Base-by-base conservation (phyloP, 306 rosid genomes). In the Trifolium dubium region DNA sequence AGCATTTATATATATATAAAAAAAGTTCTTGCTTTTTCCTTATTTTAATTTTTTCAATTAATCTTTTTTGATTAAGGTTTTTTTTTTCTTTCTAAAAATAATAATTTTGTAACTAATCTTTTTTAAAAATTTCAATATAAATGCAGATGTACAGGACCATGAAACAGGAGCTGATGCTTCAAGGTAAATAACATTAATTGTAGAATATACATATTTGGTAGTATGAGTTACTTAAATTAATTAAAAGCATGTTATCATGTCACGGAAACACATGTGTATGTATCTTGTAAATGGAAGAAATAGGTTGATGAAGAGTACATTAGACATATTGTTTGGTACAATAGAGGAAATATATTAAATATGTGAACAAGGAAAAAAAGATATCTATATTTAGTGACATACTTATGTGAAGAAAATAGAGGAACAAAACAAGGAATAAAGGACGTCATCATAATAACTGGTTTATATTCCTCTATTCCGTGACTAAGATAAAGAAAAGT, bases 311-410 rank as follows among this genome's bases (percentile, higher is more conserved):
- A 69, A 70, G 17, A 64, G 14, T 13, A 55, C 17, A 47, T 81
- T 75, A 64, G 84, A 81, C 74, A 71, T 75, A 63, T 81, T 81
- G 84, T 64, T 81, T 76, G 84, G 78, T 64, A 71, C 84, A 81
- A 64, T 76, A 23, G 51, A 47, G 81, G 84, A 76, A 81, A 80
- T 23, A 23, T 23, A 23, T 46, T 55, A 35, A 40, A 70, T 70
- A 56, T 63, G 67, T 61, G 40, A 74, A 74, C 23, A 67, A 47
- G 35, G 29, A 58, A 47, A 73, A 56, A 2, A 72, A 71, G 10
- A 64, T 32, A 71, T 61, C 3, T 17, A 32, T 34, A 50, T 2
- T 62, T 39, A 53, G 68, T 43, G 49, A 67, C 29, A 49, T 10
- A 76, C 39, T 54, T 18, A 23, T 18, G 73, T 8, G 49, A 67